Base-by-base conservation (phyloP, 2,329 filamentous ascomycete genomes). In the Ilyonectria robusta region DNA sequence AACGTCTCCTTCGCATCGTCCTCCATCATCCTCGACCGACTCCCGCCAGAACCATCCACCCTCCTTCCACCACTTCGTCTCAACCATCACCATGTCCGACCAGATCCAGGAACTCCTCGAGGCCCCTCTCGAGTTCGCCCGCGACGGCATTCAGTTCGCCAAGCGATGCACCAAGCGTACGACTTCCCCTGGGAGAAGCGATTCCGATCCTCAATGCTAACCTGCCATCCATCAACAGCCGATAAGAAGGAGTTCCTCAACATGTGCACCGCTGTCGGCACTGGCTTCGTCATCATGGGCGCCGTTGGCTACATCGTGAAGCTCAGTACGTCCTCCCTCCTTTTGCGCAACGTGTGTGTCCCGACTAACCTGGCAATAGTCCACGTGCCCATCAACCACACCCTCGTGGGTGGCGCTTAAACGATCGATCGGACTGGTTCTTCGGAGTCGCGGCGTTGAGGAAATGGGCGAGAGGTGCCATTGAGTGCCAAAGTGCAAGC, bases 71-170 rank as follows among this genome's bases (percentile, higher is more conserved):
- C 8, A 42, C n/a, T 7, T n/a, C 40, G 15, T 8, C 40, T 47
- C 47, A 17, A 62, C 53, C 40, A 48, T 40, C 46, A 42, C 15
- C 40, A 90, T 90, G 88, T 86, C 89, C 81, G 91, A 92, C 79
- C 87, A 91, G 80, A 81, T 93, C 75, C 89, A 92, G 81, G 90
- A 93, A 78, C 83, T 93, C 76, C 87, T 92, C 78, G 91, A 93
- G 73, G 86, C 90, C 78, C 90, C 90, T 75, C 84, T 85, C 78
- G 89, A 92, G 81, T 92, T 92, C 80, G 79, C 90, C 78, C 86
- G 72, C 71, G 88, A 90, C 68, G 88, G 88, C 77, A 84, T 88
- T 67, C 87, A 89, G 73, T 91, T 91, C 82, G 82, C 90, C 79
- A 86, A 86, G 81, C 83, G 86, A 75, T 89, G 88, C 84, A 88